phyloP scores from a whole-genome alignment of 139 green algal species.

The Tetraselmis chui region DNA sequence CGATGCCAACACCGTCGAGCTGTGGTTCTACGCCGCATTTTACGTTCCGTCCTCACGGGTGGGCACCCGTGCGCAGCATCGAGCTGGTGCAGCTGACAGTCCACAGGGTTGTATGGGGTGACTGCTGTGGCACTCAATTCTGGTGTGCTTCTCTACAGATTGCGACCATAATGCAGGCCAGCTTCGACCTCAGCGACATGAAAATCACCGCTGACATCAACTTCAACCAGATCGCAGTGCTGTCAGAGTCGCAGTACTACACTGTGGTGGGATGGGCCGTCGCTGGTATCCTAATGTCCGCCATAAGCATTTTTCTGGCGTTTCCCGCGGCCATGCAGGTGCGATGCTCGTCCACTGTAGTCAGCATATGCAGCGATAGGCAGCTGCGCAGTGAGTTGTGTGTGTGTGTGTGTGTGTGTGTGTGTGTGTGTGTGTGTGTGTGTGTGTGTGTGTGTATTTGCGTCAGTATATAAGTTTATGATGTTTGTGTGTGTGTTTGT shows the following conservation, averaged over 20 bases:
- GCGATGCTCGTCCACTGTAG: too few relatives aligned
- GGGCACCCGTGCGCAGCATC: too few relatives aligned
- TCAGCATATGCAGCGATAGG: too few relatives aligned
- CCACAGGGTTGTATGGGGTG: too few relatives aligned
- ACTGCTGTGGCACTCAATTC: too few relatives aligned
- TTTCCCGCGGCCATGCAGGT: neutral
- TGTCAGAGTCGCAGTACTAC: neutral
- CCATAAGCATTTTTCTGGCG: neutral
- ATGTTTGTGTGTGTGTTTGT: too few relatives aligned
- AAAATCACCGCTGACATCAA: neutral
- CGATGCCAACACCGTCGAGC: neutral
- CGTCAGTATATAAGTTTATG: too few relatives aligned
- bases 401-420: too few relatives aligned
- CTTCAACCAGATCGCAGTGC: neutral
- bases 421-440: too few relatives aligned
- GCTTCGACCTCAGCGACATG: neutral
- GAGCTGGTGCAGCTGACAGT: too few relatives aligned
- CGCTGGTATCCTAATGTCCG: neutral
- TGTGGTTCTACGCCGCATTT: neutral
- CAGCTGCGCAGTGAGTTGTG: too few relatives aligned
- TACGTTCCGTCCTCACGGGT: neutral
- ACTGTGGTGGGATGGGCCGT: neutral
- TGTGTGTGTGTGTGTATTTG: too few relatives aligned
- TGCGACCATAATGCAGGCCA: neutral
- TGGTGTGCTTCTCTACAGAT: neutral